Conservation (phyloP, 2,329 filamentous ascomycete genomes). For the Colletotrichum eleusines region DNA sequence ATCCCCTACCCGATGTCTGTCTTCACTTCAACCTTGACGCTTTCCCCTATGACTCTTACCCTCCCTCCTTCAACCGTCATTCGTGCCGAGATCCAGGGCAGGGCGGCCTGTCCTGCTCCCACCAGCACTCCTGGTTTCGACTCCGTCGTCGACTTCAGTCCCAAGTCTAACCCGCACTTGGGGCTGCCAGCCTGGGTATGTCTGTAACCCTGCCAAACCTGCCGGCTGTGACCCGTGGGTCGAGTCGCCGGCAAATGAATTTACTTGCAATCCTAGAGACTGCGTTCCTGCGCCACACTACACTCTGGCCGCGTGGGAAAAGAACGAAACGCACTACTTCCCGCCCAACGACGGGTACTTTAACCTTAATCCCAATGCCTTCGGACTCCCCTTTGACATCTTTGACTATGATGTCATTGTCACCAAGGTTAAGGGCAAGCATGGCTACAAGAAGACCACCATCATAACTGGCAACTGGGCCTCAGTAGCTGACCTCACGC, state of each 20-base stretch:
- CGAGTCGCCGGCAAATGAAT: slow-evolving; percentile 59
- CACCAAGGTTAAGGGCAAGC: slow-evolving; percentile 50
- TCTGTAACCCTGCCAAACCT: slow-evolving; percentile 66
- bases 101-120: slow-evolving; percentile 60
- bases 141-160: slow-evolving; percentile 46
- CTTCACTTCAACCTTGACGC: slow-evolving; percentile 43
- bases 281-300: slow-evolving; percentile 59
- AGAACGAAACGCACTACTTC: slow-evolving; percentile 62
- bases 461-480: slow-evolving; percentile 68
- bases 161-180: slow-evolving; percentile 60
- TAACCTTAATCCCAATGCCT: slow-evolving; percentile 71
- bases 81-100: slow-evolving; percentile 46
- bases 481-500: slow-evolving; percentile 62
- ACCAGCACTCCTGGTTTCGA: slow-evolving; percentile 50
- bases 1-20: slow-evolving; percentile 44
- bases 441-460: slow-evolving; percentile 55
- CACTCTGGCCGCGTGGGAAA: slow-evolving; percentile 56
- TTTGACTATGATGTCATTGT: slow-evolving; percentile 62
- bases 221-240: slow-evolving; percentile 64
- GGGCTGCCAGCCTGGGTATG: slow-evolving; percentile 65
- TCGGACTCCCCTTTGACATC: slow-evolving; percentile 73
- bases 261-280: slow-evolving; percentile 58
- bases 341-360: slow-evolving; percentile 69
- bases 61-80: slow-evolving; percentile 48
- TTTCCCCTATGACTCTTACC: slow-evolving; percentile 47